Evolutionary conservation across 2,329 filamentous ascomycete species (phyloP).

Genomic region (Fusarium sp.): DNA sequence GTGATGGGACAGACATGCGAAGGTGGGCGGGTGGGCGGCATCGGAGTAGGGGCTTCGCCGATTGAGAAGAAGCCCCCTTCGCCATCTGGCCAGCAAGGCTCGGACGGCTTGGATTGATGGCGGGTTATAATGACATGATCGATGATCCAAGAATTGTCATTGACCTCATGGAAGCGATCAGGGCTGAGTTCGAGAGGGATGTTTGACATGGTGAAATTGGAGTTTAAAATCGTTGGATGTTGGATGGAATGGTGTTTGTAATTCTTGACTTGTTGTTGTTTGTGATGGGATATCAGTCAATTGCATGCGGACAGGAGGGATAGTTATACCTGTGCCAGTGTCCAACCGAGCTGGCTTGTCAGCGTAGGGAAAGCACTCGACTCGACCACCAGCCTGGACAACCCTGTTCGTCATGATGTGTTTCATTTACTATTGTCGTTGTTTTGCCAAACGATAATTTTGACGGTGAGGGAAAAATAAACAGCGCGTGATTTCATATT

Average conservation of each 20-base stretch:
- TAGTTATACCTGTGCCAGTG: no score
- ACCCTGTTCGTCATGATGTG: no score
- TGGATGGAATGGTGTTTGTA: background rate
- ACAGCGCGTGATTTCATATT: background rate
- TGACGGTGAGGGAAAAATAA: no score
- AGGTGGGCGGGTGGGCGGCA: background rate
- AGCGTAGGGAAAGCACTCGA: no score
- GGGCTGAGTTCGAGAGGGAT: no score
- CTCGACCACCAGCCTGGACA: no score
- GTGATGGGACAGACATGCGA: background rate
- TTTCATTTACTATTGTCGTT: no score
- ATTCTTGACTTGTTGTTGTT: background rate
- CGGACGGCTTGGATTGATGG: background rate
- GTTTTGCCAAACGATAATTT: no score
- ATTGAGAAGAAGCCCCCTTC: conserved; percentile 2
- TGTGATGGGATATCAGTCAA: no score
- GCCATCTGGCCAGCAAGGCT: background rate
- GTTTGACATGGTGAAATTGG: no score
- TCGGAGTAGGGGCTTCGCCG: background rate
- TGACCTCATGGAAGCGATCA: background rate
- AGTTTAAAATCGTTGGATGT: background rate
- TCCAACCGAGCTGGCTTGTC: no score
- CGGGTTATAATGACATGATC: background rate
- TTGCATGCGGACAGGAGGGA: no score
- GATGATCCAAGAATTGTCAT: background rate